These are phyloP conservation scores for Uncinocarpus reesii DNA, from an alignment of 2,329 filamentous ascomycete species.

Conservation along the genomic window DNA sequence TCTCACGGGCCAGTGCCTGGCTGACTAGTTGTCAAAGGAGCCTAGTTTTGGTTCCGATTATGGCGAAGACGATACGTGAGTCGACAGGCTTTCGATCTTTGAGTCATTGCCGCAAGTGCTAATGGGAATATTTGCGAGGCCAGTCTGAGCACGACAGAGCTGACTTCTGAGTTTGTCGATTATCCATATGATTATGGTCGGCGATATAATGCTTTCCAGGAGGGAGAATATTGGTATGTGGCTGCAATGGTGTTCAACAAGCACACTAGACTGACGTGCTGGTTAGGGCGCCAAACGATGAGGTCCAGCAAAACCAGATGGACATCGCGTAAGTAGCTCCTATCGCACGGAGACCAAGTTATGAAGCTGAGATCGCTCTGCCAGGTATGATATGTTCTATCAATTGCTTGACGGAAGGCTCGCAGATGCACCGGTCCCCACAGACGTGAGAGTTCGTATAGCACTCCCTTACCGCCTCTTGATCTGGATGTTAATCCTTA, in stretches of 20 bases:
- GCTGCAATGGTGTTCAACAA: no score
- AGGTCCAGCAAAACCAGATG: constrained; percentile 19
- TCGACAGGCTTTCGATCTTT: not conserved
- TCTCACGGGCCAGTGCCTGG: not conserved
- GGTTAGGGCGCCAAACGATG: constrained; percentile 16
- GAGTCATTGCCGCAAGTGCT: not conserved
- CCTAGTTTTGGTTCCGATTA: constrained; percentile 3
- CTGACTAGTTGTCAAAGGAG: constrained; percentile 6
- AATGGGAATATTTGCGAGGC: not conserved
- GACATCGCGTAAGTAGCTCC: constrained; percentile 17
- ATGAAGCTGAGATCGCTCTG: not conserved
- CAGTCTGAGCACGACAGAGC: constrained; percentile 15
- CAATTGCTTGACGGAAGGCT: constrained; percentile 40
- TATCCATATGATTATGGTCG: constrained; percentile 21
- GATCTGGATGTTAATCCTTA: not conserved
- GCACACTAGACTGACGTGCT: not conserved
- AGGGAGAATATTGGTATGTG: constrained; percentile 15
- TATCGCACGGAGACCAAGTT: not conserved
- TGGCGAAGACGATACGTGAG: constrained; percentile 10
- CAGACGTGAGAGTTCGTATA: constrained; percentile 7
- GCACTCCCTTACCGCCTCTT: not conserved
- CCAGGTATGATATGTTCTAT: constrained; percentile 34
- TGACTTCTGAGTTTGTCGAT: constrained; percentile 18
- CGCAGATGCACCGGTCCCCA: constrained; percentile 36
- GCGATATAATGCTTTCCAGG: constrained; percentile 23